Base-by-base conservation (phyloP, 164 flowering plant genomes). In the Chimonanthus salicifolius region DNA sequence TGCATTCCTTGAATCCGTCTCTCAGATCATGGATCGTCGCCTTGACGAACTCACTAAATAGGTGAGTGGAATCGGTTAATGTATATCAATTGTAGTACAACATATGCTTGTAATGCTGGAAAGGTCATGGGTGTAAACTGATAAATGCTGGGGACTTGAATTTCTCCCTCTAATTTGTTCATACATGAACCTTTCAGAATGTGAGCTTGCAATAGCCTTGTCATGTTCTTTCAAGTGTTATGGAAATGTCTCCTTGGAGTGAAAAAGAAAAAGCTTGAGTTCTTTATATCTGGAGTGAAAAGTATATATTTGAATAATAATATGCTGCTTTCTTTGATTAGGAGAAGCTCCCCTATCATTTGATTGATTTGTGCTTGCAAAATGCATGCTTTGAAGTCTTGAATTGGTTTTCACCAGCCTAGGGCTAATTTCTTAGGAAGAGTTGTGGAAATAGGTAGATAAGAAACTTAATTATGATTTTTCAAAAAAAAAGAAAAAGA, bases 1-100 rank as follows among this genome's bases (percentile, higher is more conserved):
- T 73, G 74, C 83, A 16, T 89, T 91, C 77, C 83, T 89, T 4
- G 90, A 84, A 78, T 43, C 81, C 1, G 82, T 91, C 49, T 88
- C 91, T 48, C 71, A 75, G 51, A 71, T 84, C 80, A 87, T 89
- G 89, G 97, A 91, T 72, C 70, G 74, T 67, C 71, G 76, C 62
- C 90, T 91, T n/a, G 87, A 83, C 74, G 77, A 78, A 77, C 74
- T 82, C 49, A 44, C 68, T 51, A 51, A 7, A 18, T 49, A 51
- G 62, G 58, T 54, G 11, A 7, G 60, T 54, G 60, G 15, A 54
- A 7, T 54, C 11, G 60, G 15, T 54, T 54, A 7, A 15, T 54
- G 60, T 33, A 33, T 33, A 33, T 33, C 33, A 33, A 33, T 33
- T 33, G 33, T 33, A 33, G 33, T 33, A 33, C 33, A 33, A 33